Evolutionary conservation across 257 asterid species (phyloP).

Genomic region (Solanum paucissectum): DNA sequence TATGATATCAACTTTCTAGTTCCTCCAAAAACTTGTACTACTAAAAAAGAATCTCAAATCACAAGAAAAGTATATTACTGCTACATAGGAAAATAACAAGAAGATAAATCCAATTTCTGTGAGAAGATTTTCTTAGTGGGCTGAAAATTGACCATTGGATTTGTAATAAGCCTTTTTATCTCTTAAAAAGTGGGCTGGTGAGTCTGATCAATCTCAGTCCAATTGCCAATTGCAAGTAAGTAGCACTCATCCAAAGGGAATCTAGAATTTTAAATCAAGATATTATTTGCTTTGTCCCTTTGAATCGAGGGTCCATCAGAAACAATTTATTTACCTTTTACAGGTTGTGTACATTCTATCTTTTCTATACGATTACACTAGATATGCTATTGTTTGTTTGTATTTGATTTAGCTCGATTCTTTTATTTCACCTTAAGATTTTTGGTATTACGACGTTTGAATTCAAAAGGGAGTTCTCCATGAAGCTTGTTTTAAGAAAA

Average conservation of each 20-base stretch:
- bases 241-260: neutral
- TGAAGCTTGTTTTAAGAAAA: neutral
- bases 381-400: neutral
- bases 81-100: neutral
- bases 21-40: neutral
- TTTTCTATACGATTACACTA: too few relatives aligned
- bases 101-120: neutral
- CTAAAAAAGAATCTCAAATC: neutral
- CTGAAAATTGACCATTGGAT: neutral
- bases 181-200: neutral
- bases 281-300: neutral
- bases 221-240: neutral
- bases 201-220: neutral
- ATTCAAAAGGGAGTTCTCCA: neutral
- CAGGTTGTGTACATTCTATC: fast-evolving
- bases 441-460: neutral
- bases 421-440: neutral
- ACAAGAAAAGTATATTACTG: neutral
- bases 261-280: neutral
- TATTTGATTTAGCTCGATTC: neutral
- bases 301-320: neutral
- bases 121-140: neutral
- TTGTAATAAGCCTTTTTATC: neutral
- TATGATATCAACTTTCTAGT: neutral
- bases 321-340: neutral